Evolutionary conservation across 208 protist genomes (phyloP).

Genomic region (Trichomonas gallinae): DNA sequence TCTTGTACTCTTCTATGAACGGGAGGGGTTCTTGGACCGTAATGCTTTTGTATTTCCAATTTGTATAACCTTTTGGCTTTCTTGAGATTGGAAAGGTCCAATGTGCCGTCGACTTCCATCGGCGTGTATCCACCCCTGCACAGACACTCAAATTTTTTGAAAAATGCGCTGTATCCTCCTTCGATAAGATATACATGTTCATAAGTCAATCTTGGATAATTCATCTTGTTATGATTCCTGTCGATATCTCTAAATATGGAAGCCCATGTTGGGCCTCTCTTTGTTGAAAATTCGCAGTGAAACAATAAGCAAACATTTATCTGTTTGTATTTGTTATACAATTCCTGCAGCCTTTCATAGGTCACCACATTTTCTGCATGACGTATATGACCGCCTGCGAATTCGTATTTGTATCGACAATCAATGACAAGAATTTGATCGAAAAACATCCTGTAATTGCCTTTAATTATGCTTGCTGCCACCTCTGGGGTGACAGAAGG

Average conservation of each 20-base stretch:
- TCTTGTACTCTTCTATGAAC: too few relatives aligned
- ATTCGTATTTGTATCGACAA: conserved; percentile 31
- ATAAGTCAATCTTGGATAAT: background rate
- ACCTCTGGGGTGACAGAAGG: too few relatives aligned
- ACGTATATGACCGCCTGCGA: conserved; percentile 26
- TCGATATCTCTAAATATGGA: background rate
- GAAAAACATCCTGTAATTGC: background rate
- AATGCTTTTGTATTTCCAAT: too few relatives aligned
- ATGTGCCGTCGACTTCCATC: background rate
- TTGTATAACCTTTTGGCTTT: too few relatives aligned
- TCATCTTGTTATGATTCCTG: background rate
- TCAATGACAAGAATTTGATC: conserved; percentile 16
- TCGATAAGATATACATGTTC: background rate
- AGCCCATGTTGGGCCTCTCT: background rate
- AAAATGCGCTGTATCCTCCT: background rate
- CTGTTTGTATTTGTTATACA: background rate
- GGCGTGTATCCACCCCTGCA: background rate
- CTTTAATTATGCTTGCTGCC: background rate
- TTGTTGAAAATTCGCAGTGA: conserved; percentile 3
- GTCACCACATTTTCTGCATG: background rate
- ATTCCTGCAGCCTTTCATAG: background rate
- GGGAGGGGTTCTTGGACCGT: too few relatives aligned
- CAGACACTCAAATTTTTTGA: background rate
- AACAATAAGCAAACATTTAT: background rate
- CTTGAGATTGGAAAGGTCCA: too few relatives aligned